These are phyloP conservation scores for Apiotrichum gracile DNA, from an alignment of 1,284 basidiomycete genomes.

Conservation along the genomic window DNA sequence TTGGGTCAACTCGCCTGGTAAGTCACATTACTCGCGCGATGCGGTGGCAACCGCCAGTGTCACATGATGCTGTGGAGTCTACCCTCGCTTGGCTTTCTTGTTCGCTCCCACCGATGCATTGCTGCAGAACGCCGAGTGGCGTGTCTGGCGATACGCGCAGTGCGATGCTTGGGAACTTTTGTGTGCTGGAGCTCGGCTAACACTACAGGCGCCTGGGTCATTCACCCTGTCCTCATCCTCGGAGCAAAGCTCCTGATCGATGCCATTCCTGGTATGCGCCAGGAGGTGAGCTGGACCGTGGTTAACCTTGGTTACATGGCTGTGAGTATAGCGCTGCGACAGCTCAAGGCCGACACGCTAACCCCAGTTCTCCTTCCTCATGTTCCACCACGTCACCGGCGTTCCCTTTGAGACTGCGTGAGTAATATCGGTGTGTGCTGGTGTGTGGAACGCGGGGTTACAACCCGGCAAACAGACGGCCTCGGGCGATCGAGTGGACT, in stretches of 20 bases:
- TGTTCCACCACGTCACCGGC: conserved; percentile 98
- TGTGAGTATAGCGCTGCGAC: conserved; percentile 54
- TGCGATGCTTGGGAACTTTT: no score
- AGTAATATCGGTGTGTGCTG: conserved; percentile 9
- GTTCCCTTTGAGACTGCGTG: conserved; percentile 79
- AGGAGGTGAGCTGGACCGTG: conserved; percentile 91
- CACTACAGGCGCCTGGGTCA: conserved; percentile 83
- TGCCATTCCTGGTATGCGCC: conserved; percentile 87
- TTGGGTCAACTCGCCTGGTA: conserved; percentile 98
- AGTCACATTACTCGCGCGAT: conserved; percentile 27
- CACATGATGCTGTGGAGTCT: no score
- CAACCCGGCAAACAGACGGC: not conserved
- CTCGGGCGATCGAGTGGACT: not conserved
- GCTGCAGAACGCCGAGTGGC: no score
- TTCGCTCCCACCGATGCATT: no score
- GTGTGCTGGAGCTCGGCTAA: no score
- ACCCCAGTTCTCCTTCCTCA: conserved; percentile 79
- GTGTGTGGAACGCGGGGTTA: not conserved
- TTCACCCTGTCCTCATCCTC: conserved; percentile 89
- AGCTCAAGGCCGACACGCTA: not conserved
- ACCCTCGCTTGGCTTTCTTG: no score
- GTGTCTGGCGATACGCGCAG: no score
- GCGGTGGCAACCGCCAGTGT: no score
- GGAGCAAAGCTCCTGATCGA: conserved; percentile 89
- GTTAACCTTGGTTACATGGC: conserved; percentile 88